These are phyloP conservation scores for Cryphonectria carpinicola DNA, from an alignment of 2,329 filamentous ascomycete genomes.

Conservation along the genomic window DNA sequence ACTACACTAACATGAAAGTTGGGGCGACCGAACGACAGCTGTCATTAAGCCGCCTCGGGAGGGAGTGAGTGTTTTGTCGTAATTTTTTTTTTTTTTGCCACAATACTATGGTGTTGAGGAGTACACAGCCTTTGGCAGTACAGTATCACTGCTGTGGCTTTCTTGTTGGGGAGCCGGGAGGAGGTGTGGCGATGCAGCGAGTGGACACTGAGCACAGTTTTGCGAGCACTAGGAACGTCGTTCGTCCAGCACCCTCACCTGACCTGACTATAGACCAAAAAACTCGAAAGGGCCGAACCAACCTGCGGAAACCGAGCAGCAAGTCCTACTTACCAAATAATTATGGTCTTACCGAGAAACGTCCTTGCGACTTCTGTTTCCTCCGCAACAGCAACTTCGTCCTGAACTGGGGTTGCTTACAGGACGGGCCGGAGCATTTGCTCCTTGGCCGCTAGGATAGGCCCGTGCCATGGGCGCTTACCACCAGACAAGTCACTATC, in stretches of 20 bases:
- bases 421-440: slow-evolving; percentile 41
- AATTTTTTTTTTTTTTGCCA: slow-evolving; percentile 26
- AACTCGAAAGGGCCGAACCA: not conserved
- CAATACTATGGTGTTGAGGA: not conserved
- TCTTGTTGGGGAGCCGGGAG: slow-evolving; percentile 1
- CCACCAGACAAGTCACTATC: slow-evolving; percentile 13
- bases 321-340: not conserved
- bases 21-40: slow-evolving; percentile 9
- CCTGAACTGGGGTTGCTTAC: slow-evolving; percentile 24
- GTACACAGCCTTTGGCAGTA: slow-evolving; percentile 14
- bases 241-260: not conserved
- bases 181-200: slow-evolving; percentile 16
- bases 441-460: slow-evolving; percentile 39
- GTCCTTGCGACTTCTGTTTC: slow-evolving; percentile 34
- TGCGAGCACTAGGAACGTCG: not conserved
- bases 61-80: slow-evolving; percentile 2
- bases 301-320: not conserved
- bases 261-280: slow-evolving; percentile 2
- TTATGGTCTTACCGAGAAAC: slow-evolving; percentile 19
- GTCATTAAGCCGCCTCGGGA: slow-evolving; percentile 12
- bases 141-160: slow-evolving; percentile 10
- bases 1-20: slow-evolving; percentile 22
- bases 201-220: not conserved
- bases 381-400: slow-evolving; percentile 30
- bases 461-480: slow-evolving; percentile 34